Evolutionary conservation across 371 early-diverging fungal genomes (phyloP).

Genomic region (Mortierella sp.): DNA sequence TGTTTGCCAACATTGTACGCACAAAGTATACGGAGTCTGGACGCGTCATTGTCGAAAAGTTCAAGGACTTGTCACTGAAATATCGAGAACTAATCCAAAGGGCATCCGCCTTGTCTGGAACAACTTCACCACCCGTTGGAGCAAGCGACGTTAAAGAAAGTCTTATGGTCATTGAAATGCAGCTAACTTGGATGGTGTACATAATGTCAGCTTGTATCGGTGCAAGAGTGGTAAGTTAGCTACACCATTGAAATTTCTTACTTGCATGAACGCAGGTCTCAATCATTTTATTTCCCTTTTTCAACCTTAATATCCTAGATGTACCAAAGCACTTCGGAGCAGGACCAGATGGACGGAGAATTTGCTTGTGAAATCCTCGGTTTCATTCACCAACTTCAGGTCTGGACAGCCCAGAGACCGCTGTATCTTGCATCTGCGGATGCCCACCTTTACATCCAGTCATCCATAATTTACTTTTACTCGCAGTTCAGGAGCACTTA

Average conservation of each 20-base stretch:
- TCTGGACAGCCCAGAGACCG: conserved; percentile 46
- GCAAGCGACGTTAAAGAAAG: conserved; percentile 68
- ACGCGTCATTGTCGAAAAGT: conserved; percentile 65
- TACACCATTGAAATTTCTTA: too few relatives aligned
- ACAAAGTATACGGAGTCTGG: conserved; percentile 78
- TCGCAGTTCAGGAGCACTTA: conserved; percentile 83
- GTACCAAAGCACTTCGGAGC: conserved; percentile 72
- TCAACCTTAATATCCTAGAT: conserved; percentile 50
- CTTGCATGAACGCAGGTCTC: too few relatives aligned
- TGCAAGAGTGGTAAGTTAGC: conserved; percentile 70
- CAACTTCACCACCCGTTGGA: conserved; percentile 62
- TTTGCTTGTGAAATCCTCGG: conserved; percentile 71
- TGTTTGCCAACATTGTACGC: conserved; percentile 82
- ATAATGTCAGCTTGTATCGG: conserved; percentile 79
- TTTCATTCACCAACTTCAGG: conserved; percentile 67
- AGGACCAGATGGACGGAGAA: conserved; percentile 76
- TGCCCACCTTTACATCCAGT: conserved; percentile 54
- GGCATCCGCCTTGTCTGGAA: conserved; percentile 45
- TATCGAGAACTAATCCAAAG: conserved; percentile 68
- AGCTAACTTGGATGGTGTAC: conserved; percentile 88
- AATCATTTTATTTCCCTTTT: not conserved
- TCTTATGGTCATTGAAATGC: conserved; percentile 48
- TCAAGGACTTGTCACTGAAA: conserved; percentile 75
- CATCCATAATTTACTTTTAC: conserved; percentile 85
- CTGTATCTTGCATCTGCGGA: conserved; percentile 39